Conservation (phyloP, 1,284 basidiomycete genomes). For the Ustilago crameri region DNA sequence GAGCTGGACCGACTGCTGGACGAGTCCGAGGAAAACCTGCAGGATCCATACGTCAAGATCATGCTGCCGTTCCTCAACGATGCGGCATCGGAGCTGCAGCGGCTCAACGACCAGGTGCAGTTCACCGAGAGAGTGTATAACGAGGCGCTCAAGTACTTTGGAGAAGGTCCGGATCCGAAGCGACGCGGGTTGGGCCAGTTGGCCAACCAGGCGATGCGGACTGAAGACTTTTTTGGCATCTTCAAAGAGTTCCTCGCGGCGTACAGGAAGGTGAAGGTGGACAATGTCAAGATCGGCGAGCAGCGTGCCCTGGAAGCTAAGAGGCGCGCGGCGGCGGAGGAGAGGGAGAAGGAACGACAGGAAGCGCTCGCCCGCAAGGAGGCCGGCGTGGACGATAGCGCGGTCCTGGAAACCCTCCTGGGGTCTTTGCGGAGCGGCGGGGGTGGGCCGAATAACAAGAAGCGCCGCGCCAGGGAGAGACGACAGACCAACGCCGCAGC, state of each 20-base stretch:
- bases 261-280: constrained; percentile 65
- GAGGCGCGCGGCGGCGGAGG: constrained; percentile 63
- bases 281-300: constrained; percentile 63
- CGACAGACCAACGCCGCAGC: constrained; percentile 40
- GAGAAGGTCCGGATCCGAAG: constrained; percentile 65
- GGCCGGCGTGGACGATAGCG: constrained; percentile 64
- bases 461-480: constrained; percentile 57
- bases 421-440: constrained; percentile 62
- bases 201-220: constrained; percentile 61
- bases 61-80: constrained; percentile 67
- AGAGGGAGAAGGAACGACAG: constrained; percentile 61
- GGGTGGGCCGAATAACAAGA: constrained; percentile 57
- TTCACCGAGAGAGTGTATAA: constrained; percentile 62
- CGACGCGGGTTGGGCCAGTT: constrained; percentile 59
- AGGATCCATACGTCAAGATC: constrained; percentile 66
- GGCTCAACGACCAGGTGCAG: constrained; percentile 64
- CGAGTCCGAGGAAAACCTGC: constrained; percentile 61
- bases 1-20: constrained; percentile 65
- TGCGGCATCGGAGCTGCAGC: constrained; percentile 50
- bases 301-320: constrained; percentile 64
- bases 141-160: constrained; percentile 66
- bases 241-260: constrained; percentile 66
- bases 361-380: constrained; percentile 64
- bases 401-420: constrained; percentile 66
- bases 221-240: constrained; percentile 68